Evolutionary conservation across 306 rosid species (phyloP), one percentile per base, ranked within the genome.

Genomic region (Delonix regia): DNA sequence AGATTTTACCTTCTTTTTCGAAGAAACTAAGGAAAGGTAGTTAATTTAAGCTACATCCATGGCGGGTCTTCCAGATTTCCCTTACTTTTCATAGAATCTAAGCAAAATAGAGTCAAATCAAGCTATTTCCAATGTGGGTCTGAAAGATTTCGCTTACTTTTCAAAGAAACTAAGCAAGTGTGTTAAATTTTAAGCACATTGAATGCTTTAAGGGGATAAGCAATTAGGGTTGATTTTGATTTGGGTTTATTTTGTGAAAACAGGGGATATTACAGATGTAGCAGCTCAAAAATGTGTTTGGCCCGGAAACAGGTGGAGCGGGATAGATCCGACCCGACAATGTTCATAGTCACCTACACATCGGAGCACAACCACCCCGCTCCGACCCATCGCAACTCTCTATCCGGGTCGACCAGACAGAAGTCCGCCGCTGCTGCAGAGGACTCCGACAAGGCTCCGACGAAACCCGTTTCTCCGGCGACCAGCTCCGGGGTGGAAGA

Each of bases 221-320:
- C 2, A 1, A 4, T 30, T 30, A 57, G 57, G 47, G 1, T 51
- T 11, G 47, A 59, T 74, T 30, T 30, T 42, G 45, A 69, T 14
- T 30, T 30, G 39, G 71, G 16, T 73, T 61, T 81, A 56, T 61
- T 70, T 30, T 80, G 65, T 69, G 66, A 85, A 80, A 9, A 57
- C 81, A 94, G 98, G 86, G 98, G 98, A 22, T 94, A 94, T 73
- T 94, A 94, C 51, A 89, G 97, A 86, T 94, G 98, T 73, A 94
- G 98, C 76, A 94, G 94, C 78, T 94, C 98, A 57, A 94, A 94
- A 80, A 94, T 94, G 8, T 94, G 98, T 80, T 87, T 94, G 89
- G 98, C 98, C 78, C 87, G 98, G n/a, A 94, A 94, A 82, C 98
- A 94, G 69, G 98, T 94, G 80, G 98, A 94, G 85, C 86, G 96